Conservation (phyloP, 2,329 filamentous ascomycete species). For the Ploettnerulaceae sp. region DNA sequence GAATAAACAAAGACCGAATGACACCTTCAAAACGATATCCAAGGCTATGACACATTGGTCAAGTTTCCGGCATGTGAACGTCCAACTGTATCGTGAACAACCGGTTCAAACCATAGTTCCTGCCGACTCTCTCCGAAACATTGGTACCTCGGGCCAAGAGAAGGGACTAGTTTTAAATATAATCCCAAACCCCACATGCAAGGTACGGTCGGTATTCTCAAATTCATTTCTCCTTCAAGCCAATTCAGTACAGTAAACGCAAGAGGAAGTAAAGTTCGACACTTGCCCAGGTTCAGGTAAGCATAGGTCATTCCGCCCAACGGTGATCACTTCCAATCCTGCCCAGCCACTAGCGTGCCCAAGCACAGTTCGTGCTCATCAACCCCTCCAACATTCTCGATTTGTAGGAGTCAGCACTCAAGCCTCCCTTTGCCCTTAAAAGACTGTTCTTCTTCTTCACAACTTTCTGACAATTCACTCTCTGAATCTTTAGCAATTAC, state of each 20-base stretch:
- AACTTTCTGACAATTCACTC: neutral
- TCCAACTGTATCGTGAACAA: constrained; percentile 2
- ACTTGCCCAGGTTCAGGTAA: constrained; percentile 9
- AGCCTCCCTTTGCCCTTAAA: neutral
- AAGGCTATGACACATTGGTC: neutral
- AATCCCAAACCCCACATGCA: constrained; percentile 1
- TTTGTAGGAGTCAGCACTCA: constrained; percentile 14
- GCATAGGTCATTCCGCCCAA: constrained; percentile 4
- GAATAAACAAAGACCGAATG: constrained; percentile 9
- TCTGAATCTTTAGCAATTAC: constrained; percentile 14
- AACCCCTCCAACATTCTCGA: constrained; percentile 20
- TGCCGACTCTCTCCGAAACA: constrained; percentile 13
- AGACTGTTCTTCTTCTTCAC: constrained; percentile 3
- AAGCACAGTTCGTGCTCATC: neutral
- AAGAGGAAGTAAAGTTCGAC: constrained; percentile 1
- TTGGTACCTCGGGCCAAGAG: constrained; percentile 10
- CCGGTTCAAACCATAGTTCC: neutral
- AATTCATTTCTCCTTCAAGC: neutral
- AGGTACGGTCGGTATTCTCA: constrained; percentile 4
- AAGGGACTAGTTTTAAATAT: constrained; percentile 7
- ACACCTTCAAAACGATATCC: constrained; percentile 5
- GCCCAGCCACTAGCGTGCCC: constrained; percentile 1
- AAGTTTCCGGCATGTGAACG: constrained; percentile 25
- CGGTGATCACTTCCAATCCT: constrained; percentile 9
- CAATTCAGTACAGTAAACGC: neutral